phyloP scores from a whole-genome alignment of 225 moss, liverwort and hornwort species.

The Climacium dendroides region DNA sequence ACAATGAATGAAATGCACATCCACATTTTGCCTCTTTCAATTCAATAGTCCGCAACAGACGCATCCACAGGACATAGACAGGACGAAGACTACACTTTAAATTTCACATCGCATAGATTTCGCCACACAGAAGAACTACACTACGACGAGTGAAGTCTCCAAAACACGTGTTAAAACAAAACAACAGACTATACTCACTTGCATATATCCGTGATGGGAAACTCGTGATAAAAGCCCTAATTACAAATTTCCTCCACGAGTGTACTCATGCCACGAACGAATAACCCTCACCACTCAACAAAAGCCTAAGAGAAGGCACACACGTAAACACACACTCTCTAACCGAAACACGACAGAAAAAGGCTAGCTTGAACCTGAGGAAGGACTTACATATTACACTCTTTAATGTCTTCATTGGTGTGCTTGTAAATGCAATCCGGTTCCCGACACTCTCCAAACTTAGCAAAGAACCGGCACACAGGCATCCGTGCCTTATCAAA shows the following conservation, averaged over 20 bases:
- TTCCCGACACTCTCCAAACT: constrained; percentile 99
- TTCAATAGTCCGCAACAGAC: neutral
- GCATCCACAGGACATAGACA: neutral
- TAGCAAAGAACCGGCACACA: constrained; percentile 99
- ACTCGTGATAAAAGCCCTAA: neutral
- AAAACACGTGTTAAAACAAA: neutral
- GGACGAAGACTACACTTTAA: neutral
- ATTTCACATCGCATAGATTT: neutral
- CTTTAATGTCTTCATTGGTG: constrained; percentile 99
- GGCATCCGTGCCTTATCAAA: constrained; percentile 99
- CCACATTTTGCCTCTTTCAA: neutral
- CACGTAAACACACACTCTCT: neutral
- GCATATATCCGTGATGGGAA: neutral
- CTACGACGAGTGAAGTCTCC: neutral
- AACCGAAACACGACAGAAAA: neutral
- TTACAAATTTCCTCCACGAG: neutral
- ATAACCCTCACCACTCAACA: neutral
- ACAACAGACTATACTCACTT: neutral
- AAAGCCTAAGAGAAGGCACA: neutral
- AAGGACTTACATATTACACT: constrained; percentile 86
- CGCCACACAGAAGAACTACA: neutral
- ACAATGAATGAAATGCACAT: neutral
- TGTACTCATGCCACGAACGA: neutral
- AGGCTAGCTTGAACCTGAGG: neutral
- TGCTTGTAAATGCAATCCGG: constrained; percentile 99